Evolutionary conservation across 129 eudicot genomes (phyloP).

Genomic region (Flaveria linearis): DNA sequence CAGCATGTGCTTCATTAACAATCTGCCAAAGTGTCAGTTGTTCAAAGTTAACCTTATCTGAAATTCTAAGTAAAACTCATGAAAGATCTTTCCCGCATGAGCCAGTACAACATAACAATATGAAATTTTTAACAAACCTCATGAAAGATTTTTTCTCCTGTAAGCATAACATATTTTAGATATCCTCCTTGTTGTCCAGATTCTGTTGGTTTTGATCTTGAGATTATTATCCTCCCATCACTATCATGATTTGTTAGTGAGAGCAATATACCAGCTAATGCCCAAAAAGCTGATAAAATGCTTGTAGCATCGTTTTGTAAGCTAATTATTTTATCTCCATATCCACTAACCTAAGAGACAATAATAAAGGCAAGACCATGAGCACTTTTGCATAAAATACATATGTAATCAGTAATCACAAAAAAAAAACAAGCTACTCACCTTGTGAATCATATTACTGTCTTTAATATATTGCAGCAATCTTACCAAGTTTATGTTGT

Average conservation of each 20-base stretch:
- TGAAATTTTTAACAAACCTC: conserved; percentile 58
- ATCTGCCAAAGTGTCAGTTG: conserved; percentile 45
- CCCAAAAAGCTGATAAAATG: conserved; percentile 69
- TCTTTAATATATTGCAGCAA: conserved; percentile 73
- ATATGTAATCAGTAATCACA: conserved; percentile 10
- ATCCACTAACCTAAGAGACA: conserved; percentile 75
- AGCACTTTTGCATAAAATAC: conserved; percentile 2
- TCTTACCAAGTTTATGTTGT: conserved; percentile 86
- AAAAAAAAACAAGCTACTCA: conserved; percentile 17
- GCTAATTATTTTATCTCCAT: conserved; percentile 58
- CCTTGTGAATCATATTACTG: conserved; percentile 95
- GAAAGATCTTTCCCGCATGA: conserved; percentile 84
- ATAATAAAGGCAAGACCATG: conserved; percentile 13
- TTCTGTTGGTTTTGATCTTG: conserved; percentile 47
- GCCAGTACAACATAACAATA: conserved; percentile 39
- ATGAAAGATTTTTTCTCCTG: conserved; percentile 86
- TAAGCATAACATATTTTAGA: conserved; percentile 89
- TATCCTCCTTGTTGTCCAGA: conserved; percentile 61
- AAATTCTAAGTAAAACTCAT: conserved; percentile 47
- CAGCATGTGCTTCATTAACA: conserved; percentile 80
- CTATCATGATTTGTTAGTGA: conserved; percentile 76
- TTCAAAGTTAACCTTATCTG: not conserved
- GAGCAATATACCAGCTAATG: conserved; percentile 66
- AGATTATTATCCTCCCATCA: conserved; percentile 84
- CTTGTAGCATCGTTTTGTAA: conserved; percentile 47